Conservation (phyloP, 352 stramenopile species). For the Saprolegnia parasitica region DNA sequence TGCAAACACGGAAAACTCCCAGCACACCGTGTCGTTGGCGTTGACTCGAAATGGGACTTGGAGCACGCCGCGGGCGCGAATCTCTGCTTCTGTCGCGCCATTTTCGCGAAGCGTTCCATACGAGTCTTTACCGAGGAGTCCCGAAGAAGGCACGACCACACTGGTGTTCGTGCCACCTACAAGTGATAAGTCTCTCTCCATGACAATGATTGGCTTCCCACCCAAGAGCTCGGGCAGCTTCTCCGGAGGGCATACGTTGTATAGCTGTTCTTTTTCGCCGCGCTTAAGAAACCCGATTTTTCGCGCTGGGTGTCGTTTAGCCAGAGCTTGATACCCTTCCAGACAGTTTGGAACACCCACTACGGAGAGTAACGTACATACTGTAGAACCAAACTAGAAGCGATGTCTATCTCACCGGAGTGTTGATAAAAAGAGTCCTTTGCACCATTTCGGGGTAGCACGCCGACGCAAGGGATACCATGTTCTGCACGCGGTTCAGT, state of each 20-base stretch:
- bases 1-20: slow-evolving; percentile 62
- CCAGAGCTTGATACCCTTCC: slow-evolving; percentile 49
- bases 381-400: too few species aligned
- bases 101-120: slow-evolving; percentile 68
- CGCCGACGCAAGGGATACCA: slow-evolving; percentile 46
- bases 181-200: slow-evolving; percentile 20
- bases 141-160: slow-evolving; percentile 56
- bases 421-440: slow-evolving; percentile 54
- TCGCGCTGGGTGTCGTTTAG: slow-evolving; percentile 34
- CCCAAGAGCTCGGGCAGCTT: slow-evolving; percentile 3
- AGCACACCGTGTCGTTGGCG: slow-evolving; percentile 69
- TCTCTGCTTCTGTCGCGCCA: slow-evolving; percentile 58
- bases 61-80: slow-evolving; percentile 50
- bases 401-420: slow-evolving; percentile 28
- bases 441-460: slow-evolving; percentile 63
- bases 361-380: neutral
- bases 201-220: neutral
- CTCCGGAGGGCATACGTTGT: neutral
- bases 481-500: slow-evolving; percentile 42
- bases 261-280: slow-evolving; percentile 32
- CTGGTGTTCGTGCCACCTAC: slow-evolving; percentile 50
- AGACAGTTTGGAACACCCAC: slow-evolving; percentile 75
- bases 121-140: slow-evolving; percentile 49
- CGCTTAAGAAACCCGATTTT: slow-evolving; percentile 46
- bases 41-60: slow-evolving; percentile 67